Evolutionary conservation across 2,329 filamentous ascomycete genomes (phyloP), one percentile per base, ranked within the genome.

Genomic region (Fusarium duplospermum): DNA sequence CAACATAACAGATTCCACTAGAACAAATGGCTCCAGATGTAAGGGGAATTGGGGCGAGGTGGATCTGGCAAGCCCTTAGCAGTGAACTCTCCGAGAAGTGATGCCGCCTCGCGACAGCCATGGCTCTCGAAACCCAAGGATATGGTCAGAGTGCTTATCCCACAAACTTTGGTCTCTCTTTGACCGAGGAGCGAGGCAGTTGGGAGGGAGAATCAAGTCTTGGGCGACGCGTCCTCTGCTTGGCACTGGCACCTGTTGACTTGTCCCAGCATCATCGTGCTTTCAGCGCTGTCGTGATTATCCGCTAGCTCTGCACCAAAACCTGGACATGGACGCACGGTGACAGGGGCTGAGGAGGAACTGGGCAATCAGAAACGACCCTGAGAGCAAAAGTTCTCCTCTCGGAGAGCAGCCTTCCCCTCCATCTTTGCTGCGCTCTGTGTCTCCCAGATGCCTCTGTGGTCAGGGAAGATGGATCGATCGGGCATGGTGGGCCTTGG

Each of bases 11-110:
- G 40, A 52, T 66, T 42, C 52, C 62, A 57, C 65, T 61, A 64
- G 38, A 45, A 54, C 16, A 59, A 50, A 33, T 60, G 58, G 52
- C 54, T 58, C 35, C 52, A 38, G 58, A 67, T 63, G 62, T 64
- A 69, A 64, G 66, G 70, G 62, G 69, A 57, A 50, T 47, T n/a
- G 62, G 58, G 59, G 47, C 31, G 40, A 22, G 27, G 64, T 67
- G 71, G 64, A 64, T 61, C 64, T 45, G 56, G 24, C 61, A 68
- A 68, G 61, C 45, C 61, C 10, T 62, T 57, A 59, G 67, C 61
- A 65, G 67, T 18, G 62, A 76, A 75, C 62, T 67, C 66, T 70
- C 40, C 47, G 16, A 56, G 27, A 50, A 45, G 38, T 35, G 31
- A 63, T 67, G 40, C 62, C 60, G 62, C 64, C 62, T 47, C 29